Percentiles rank a stretch among this genome's conserved stretches.
Conservation (phyloP, 371 early-diverging fungal species). For the Mucor racemosus region DNA sequence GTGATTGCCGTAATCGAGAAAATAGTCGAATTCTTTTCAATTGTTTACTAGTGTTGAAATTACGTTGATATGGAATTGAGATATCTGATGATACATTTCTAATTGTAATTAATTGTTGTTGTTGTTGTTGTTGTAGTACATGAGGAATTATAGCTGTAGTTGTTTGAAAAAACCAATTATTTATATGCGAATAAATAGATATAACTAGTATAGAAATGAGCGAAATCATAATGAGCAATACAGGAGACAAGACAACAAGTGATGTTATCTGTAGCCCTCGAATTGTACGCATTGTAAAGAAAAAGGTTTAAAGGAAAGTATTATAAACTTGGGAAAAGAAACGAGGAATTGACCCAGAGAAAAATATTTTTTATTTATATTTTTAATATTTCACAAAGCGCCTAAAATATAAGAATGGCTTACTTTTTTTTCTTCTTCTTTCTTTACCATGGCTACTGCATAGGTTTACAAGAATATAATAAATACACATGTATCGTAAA, state of each 20-base stretch:
- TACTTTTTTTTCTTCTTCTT: background rate
- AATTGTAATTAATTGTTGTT: conserved; percentile 1
- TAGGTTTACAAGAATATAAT: no score
- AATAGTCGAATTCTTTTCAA: conserved; percentile 15
- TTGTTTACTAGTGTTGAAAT: conserved; percentile 5
- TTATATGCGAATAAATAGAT: conserved; percentile 18
- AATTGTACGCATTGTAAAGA: conserved; percentile 23
- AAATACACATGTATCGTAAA: no score
- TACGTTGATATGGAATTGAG: conserved; percentile 7
- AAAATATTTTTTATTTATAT: conserved; percentile 11
- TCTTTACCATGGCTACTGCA: no score
- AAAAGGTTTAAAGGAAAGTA: background rate
- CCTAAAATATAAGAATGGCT: background rate
- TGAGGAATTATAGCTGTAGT: background rate
- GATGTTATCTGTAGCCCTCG: conserved; percentile 33
- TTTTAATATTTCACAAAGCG: background rate
- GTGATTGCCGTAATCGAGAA: conserved; percentile 18
- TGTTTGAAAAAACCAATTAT: conserved; percentile 8
- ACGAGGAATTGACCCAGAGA: background rate
- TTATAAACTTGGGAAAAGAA: conserved; percentile 9
- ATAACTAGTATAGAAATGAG: conserved; percentile 21
- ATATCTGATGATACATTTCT: conserved; percentile 7
- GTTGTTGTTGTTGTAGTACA: conserved; percentile 12
- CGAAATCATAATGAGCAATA: conserved; percentile 24
- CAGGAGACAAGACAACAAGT: conserved; percentile 28